Conservation (phyloP, 176 grass and related monocot genomes). For the Carex myosuroides region DNA sequence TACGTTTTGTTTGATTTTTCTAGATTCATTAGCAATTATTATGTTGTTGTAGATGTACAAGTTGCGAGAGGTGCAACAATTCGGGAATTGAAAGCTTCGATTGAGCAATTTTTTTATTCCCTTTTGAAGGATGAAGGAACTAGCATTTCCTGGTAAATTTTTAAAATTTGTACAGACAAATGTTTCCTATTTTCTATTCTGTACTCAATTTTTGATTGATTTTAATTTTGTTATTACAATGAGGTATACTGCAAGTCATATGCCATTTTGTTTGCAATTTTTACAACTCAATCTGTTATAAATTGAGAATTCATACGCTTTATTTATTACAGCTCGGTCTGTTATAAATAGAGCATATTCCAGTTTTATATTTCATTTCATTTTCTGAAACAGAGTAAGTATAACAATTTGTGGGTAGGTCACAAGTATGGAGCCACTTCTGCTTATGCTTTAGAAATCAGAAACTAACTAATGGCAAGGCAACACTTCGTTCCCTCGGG, state of each 20-base stretch:
- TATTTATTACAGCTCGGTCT: background rate
- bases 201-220: background rate
- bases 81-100: conserved; percentile 59
- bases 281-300: background rate
- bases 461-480: conserved; percentile 70
- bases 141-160: conserved; percentile 52
- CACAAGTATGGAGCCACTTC: conserved; percentile 90
- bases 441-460: conserved; percentile 66
- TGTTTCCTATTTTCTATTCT: background rate
- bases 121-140: conserved; percentile 27
- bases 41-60: conserved; percentile 40
- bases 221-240: background rate
- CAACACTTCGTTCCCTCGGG: conserved; percentile 46
- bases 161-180: background rate
- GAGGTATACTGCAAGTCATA: background rate
- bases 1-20: background rate
- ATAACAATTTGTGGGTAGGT: conserved; percentile 35
- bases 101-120: conserved; percentile 50
- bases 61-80: conserved; percentile 37
- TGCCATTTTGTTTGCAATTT: background rate
- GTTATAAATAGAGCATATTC: background rate
- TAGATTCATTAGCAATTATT: background rate
- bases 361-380: background rate
- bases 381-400: background rate
- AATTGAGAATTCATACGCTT: background rate